Evolutionary conservation across 139 green algal genomes (phyloP).

Genomic region (Pleodorina starrii): DNA sequence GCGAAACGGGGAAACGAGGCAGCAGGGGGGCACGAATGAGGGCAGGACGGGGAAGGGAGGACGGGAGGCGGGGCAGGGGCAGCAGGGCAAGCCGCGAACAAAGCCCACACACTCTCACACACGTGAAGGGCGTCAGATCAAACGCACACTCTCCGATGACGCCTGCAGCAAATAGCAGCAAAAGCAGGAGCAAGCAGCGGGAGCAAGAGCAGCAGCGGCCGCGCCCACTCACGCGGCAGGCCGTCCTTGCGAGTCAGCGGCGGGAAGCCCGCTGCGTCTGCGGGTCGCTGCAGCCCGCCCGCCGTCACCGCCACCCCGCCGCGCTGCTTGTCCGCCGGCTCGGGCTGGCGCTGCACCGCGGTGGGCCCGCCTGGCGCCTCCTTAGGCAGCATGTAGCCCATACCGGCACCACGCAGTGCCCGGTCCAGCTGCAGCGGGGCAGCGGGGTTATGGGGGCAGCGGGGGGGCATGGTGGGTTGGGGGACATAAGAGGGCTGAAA

Average conservation of each 20-base stretch:
- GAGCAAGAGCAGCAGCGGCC: no score
- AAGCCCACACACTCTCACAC: no score
- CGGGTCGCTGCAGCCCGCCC: not conserved
- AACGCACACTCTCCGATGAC: no score
- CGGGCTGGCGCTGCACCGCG: not conserved
- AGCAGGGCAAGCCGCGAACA: no score
- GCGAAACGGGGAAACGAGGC: no score
- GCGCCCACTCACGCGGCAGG: slow-evolving; percentile 27
- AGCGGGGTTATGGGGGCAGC: no score
- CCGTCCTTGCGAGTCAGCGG: slow-evolving; percentile 25
- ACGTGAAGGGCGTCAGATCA: no score
- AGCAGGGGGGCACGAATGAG: no score
- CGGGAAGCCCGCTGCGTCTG: not conserved
- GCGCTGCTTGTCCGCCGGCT: not conserved
- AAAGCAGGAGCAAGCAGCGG: no score
- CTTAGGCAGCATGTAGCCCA: slow-evolving; percentile 30
- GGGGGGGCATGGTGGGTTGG: not conserved
- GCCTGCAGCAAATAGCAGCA: no score
- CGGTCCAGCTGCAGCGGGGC: slow-evolving; percentile 15
- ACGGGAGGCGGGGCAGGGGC: no score
- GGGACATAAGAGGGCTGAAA: slow-evolving; percentile 19
- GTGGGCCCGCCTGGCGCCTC: not conserved
- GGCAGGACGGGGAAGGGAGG: no score
- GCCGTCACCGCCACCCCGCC: not conserved
- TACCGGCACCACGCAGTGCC: slow-evolving; percentile 11